These are phyloP conservation scores for Cryptococcus sp. DNA, from an alignment of 1,284 basidiomycete genomes.

Conservation along the genomic window DNA sequence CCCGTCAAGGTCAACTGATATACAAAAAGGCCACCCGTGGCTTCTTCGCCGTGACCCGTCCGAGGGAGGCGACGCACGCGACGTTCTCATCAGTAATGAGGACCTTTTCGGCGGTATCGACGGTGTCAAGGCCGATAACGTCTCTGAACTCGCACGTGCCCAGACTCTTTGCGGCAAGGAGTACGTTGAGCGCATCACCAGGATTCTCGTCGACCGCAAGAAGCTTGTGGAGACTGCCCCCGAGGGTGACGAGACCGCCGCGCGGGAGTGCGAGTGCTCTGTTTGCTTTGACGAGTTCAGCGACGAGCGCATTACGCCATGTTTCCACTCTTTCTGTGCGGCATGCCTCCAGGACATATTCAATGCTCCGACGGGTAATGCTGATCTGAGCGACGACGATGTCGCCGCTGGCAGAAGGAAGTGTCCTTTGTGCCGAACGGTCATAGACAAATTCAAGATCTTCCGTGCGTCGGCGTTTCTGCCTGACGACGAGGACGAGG, in stretches of 20 bases:
- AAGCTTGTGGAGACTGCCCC: conserved; percentile 4
- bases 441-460: conserved; percentile 29
- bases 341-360: conserved; percentile 40
- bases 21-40: conserved; percentile 36
- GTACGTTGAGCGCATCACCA: conserved; percentile 27
- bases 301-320: conserved; percentile 40
- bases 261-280: conserved; percentile 30
- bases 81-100: conserved; percentile 38
- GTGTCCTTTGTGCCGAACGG: conserved; percentile 45
- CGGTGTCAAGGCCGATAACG: conserved; percentile 19
- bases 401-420: conserved; percentile 25
- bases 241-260: conserved; percentile 19
- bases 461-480: conserved; percentile 42
- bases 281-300: conserved; percentile 42
- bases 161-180: conserved; percentile 20
- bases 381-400: conserved; percentile 31
- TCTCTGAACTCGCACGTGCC: conserved; percentile 33
- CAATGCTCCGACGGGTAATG: conserved; percentile 24
- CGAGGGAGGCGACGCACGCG: conserved; percentile 21
- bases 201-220: conserved; percentile 33
- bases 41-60: conserved; percentile 37
- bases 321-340: conserved; percentile 44
- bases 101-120: conserved; percentile 25
- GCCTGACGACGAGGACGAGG: conserved; percentile 54
- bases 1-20: not conserved